Evolutionary conservation across 768 basidiomycete species (phyloP).

Genomic region (Amanita exitialis): DNA sequence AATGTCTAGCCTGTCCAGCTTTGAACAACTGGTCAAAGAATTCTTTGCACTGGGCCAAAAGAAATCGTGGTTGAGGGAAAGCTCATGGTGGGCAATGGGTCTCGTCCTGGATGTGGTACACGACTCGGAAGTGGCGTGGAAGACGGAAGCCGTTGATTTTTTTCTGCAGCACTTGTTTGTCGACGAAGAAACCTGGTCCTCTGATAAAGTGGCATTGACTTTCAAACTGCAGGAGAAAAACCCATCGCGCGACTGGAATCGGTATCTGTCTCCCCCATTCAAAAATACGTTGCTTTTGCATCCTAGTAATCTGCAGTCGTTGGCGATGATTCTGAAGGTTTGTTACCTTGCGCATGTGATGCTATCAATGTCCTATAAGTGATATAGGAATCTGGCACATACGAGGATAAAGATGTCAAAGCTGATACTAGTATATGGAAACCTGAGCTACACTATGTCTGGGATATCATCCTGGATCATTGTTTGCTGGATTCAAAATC

Average conservation of each 20-base stretch:
- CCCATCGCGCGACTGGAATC: slow-evolving; percentile 60
- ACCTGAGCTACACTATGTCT: slow-evolving; percentile 86
- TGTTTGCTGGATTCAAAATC: slow-evolving; percentile 46
- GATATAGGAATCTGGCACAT: slow-evolving; percentile 43
- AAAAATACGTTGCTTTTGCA: slow-evolving; percentile 63
- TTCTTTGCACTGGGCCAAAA: slow-evolving; percentile 65
- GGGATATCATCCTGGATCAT: slow-evolving; percentile 74
- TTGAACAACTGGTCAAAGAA: slow-evolving; percentile 43
- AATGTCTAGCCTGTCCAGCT: slow-evolving; percentile 50
- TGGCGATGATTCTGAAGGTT: slow-evolving; percentile 80
- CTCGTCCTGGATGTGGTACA: slow-evolving; percentile 53
- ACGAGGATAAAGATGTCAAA: slow-evolving; percentile 45
- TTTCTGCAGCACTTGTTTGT: slow-evolving; percentile 44
- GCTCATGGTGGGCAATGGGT: slow-evolving; percentile 77
- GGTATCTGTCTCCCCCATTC: slow-evolving; percentile 61
- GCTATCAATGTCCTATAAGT: slow-evolving; percentile 6
- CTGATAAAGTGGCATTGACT: slow-evolving; percentile 80
- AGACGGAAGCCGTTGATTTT: slow-evolving; percentile 44
- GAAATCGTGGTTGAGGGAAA: slow-evolving; percentile 88
- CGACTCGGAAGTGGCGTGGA: slow-evolving; percentile 60
- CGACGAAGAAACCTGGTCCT: slow-evolving; percentile 59
- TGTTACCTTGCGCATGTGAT: not conserved
- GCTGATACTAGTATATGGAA: slow-evolving; percentile 62
- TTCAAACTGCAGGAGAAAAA: slow-evolving; percentile 55
- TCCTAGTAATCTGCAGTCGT: slow-evolving; percentile 54